phyloP scores from a whole-genome alignment of 306 rosid genomes.

The Cucumis cinereus region DNA sequence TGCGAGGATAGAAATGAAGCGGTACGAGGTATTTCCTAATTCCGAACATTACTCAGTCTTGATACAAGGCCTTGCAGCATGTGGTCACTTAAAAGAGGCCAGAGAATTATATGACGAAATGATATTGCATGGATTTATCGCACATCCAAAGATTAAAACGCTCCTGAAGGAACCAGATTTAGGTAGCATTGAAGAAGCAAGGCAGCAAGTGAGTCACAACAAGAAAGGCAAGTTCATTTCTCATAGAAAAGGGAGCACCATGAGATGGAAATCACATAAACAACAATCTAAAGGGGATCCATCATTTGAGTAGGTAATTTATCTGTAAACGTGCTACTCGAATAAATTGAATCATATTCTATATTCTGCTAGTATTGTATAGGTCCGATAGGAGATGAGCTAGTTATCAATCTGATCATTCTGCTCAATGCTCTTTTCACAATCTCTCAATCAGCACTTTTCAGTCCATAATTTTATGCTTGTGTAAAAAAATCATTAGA shows the following conservation, averaged over 20 bases:
- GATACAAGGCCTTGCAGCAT: conserved; percentile 55
- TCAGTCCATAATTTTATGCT: background rate
- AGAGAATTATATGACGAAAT: conserved; percentile 50
- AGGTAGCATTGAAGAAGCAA: conserved; percentile 13
- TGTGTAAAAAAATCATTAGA: background rate
- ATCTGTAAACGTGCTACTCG: background rate
- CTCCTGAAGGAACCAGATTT: conserved; percentile 38
- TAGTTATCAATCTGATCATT: background rate
- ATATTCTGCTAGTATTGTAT: background rate
- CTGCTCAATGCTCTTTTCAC: background rate
- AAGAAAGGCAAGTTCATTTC: conserved; percentile 14
- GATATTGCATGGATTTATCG: conserved; percentile 39
- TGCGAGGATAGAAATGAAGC: conserved; percentile 58
- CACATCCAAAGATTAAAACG: conserved; percentile 51
- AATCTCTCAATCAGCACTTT: background rate
- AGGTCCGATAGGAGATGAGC: background rate
- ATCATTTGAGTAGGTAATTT: conserved; percentile 1
- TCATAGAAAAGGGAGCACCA: conserved; percentile 12
- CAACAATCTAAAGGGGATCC: conserved; percentile 10
- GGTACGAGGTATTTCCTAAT: conserved; percentile 33
- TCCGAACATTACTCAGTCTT: conserved; percentile 40
- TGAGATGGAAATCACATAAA: conserved; percentile 15
- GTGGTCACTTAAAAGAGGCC: conserved; percentile 48
- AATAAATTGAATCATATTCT: background rate
- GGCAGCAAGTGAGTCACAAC: conserved; percentile 14